Evolutionary conservation across 768 basidiomycete genomes (phyloP), one percentile per base, ranked within the genome.

Genomic region (Suillus hirtellus): DNA sequence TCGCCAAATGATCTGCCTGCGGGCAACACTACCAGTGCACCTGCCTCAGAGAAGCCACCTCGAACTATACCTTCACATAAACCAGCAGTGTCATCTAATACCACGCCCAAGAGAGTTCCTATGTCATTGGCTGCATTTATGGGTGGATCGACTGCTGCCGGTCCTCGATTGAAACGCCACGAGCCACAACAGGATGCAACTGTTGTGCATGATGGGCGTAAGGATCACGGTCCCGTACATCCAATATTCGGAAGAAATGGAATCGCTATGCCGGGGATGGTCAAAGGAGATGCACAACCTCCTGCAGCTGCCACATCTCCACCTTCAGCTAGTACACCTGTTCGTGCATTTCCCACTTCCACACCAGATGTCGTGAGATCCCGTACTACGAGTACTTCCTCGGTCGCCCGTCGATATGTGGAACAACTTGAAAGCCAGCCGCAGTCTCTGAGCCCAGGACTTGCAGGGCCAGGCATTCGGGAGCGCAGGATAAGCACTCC

Each of bases 91-190:
- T 55, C 64, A 17, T 60, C 64, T 6, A 66, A 67, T 21, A 12
- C 17, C 53, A 81, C 76, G 59, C 65, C 80, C 3, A 10, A 27
- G 24, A 58, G 11, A 42, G 78, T 83, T 47, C 79, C 86, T 12
- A 86, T 89, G 10, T 94, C 92, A 2, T 81, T 93, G 34, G 92
- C 92, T 0, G 83, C 88, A 2, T 92, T 93, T 72, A 93, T 93
- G 67, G 92, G 92, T 43, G 91, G 92, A 8, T 84, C 81, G 34
- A 58, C 24, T 5, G 91, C 88, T 15, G 82, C 85, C 49, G 92
- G 90, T 27, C 91, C 91, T 4, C 81, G 88, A 43, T 80, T 94
- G 49, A 92, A 84, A 66, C 84, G 81, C 63, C 90, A 87, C 68
- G 86, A 87, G 19, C 87, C 91, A 4, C 92, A 93, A 71, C 80